Evolutionary conservation across 208 protist genomes (phyloP).

Genomic region (Acanthamoeba culbertsoni): DNA sequence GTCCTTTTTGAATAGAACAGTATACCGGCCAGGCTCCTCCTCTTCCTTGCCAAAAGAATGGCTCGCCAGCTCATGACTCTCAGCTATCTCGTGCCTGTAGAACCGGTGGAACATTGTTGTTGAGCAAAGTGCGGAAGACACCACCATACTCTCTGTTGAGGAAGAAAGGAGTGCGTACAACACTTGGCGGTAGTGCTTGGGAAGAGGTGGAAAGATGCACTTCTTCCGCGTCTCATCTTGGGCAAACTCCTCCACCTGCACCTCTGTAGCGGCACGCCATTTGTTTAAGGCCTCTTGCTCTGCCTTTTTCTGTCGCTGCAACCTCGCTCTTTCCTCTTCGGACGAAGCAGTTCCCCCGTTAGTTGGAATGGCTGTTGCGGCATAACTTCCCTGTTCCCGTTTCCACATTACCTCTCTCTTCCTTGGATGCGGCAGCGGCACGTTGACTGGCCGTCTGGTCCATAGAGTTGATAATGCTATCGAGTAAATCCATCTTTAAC

Average conservation of each 20-base stretch:
- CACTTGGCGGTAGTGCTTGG: background rate
- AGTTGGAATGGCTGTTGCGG: background rate
- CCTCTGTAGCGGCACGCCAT: background rate
- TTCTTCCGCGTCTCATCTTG: background rate
- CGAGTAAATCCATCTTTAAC: conserved; percentile 25
- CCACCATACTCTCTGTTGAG: background rate
- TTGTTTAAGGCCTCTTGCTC: background rate
- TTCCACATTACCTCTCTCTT: background rate
- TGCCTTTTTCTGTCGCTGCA: background rate
- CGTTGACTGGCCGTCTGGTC: conserved; percentile 32
- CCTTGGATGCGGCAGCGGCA: background rate
- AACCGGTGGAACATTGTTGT: background rate
- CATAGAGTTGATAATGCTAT: conserved; percentile 33
- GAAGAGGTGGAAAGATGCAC: conserved; percentile 4
- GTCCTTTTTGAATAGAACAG: conserved; percentile 42
- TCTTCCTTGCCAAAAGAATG: conserved; percentile 47
- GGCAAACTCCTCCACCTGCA: background rate
- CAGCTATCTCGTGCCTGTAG: conserved; percentile 32
- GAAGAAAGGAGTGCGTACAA: background rate
- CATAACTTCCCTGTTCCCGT: background rate
- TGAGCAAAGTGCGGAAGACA: background rate
- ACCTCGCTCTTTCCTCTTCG: background rate
- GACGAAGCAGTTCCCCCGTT: background rate
- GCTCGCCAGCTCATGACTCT: conserved; percentile 31
- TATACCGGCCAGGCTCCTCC: background rate